These are phyloP conservation scores for Domatiomyces globalis DNA, from an alignment of 2,329 filamentous ascomycete genomes.

Conservation along the genomic window DNA sequence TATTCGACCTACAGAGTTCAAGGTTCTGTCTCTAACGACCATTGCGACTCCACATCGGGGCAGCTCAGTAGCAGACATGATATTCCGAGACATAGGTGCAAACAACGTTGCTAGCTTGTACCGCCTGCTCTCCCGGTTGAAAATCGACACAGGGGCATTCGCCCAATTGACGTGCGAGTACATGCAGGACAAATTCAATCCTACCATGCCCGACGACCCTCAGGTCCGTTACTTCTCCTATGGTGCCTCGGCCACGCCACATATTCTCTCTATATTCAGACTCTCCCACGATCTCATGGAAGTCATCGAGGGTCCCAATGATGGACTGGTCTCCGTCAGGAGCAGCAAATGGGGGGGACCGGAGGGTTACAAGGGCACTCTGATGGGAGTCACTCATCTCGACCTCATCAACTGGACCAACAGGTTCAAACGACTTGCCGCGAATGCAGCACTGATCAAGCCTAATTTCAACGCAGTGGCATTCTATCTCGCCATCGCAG, in stretches of 20 bases:
- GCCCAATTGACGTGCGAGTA: constrained; percentile 46
- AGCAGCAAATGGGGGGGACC: constrained; percentile 44
- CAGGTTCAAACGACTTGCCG: constrained; percentile 44
- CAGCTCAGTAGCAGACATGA: constrained; percentile 46
- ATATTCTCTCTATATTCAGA: constrained; percentile 43
- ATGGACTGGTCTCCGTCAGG: constrained; percentile 46
- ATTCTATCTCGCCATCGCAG: constrained; percentile 51
- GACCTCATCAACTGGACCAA: constrained; percentile 56
- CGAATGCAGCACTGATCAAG: constrained; percentile 41
- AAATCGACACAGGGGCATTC: constrained; percentile 46
- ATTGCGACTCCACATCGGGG: constrained; percentile 48
- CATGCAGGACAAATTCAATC: constrained; percentile 46
- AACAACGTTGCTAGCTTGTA: constrained; percentile 42
- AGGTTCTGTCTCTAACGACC: constrained; percentile 56
- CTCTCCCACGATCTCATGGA: constrained; percentile 41
- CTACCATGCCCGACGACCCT: constrained; percentile 40
- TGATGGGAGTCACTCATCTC: constrained; percentile 49
- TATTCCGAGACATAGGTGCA: constrained; percentile 43
- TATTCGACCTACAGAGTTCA: constrained; percentile 49
- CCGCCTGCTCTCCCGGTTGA: constrained; percentile 39
- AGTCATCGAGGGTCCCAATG: constrained; percentile 44
- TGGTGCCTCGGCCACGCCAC: constrained; percentile 43
- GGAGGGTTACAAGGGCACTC: constrained; percentile 42
- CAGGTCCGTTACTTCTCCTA: constrained; percentile 49
- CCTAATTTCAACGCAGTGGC: constrained; percentile 48